phyloP scores from a whole-genome alignment of 2,329 filamentous ascomycete genomes.

The Aspergillus sergii region DNA sequence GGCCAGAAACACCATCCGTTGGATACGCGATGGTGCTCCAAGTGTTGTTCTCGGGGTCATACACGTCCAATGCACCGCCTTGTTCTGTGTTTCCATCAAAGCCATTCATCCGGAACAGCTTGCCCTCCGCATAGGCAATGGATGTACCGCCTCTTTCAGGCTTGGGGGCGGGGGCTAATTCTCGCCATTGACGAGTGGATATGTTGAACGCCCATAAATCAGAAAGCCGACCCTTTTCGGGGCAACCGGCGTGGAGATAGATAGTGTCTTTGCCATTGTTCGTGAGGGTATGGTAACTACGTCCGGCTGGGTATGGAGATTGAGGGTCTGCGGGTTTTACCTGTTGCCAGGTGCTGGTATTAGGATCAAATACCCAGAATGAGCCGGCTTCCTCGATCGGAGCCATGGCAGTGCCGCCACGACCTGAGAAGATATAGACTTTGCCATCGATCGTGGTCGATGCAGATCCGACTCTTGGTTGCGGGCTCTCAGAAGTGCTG shows the following conservation, averaged over 20 bases:
- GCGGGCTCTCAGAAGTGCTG: constrained; percentile 44
- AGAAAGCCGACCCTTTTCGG: constrained; percentile 62
- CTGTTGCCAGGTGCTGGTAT: constrained; percentile 64
- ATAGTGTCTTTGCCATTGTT: constrained; percentile 68
- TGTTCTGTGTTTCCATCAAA: constrained; percentile 72
- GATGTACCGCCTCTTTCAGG: constrained; percentile 68
- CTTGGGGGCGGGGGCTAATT: constrained; percentile 68
- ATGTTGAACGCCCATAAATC: constrained; percentile 83
- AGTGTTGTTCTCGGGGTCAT: constrained; percentile 36
- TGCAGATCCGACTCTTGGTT: constrained; percentile 72
- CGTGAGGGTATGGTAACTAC: constrained; percentile 70
- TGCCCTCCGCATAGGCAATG: constrained; percentile 64
- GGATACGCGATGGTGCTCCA: constrained; percentile 42
- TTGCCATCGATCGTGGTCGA: constrained; percentile 67
- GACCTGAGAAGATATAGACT: constrained; percentile 81
- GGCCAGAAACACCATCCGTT: constrained; percentile 50
- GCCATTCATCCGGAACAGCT: constrained; percentile 78
- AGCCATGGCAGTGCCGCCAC: constrained; percentile 68
- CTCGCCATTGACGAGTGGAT: constrained; percentile 64
- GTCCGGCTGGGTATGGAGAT: constrained; percentile 59
- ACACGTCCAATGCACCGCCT: constrained; percentile 72
- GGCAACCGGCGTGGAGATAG: constrained; percentile 76
- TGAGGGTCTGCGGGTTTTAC: constrained; percentile 58
- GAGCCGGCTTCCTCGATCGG: constrained; percentile 74
- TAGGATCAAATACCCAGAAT: constrained; percentile 75